These are phyloP conservation scores for Graphiopsis chlorocephala DNA, from an alignment of 2,329 filamentous ascomycete species.

Conservation along the genomic window DNA sequence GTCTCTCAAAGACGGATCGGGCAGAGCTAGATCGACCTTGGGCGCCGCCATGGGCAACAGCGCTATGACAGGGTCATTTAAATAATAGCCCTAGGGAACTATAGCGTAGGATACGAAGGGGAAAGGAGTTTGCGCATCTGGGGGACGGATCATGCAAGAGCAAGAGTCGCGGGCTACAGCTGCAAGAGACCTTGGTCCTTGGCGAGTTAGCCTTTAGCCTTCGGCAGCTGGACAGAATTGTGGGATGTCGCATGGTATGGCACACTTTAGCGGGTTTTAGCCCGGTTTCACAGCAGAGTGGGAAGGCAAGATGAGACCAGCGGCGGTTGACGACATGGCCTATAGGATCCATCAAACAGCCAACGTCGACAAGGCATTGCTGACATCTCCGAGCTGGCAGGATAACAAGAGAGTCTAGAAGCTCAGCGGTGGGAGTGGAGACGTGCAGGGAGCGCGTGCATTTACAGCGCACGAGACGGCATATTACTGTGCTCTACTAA, in stretches of 20 bases:
- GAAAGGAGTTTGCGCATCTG: conserved; percentile 7
- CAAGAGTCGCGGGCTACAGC: conserved; percentile 10
- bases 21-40: conserved; percentile 5
- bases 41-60: conserved; percentile 11
- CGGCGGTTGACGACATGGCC: not conserved
- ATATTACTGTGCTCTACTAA: not conserved
- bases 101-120: conserved; percentile 4
- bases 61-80: conserved; percentile 15
- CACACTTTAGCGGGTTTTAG: conserved; percentile 4
- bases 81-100: not conserved
- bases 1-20: conserved; percentile 1
- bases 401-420: not conserved
- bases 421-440: not conserved
- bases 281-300: conserved; percentile 9
- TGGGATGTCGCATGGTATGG: conserved; percentile 13
- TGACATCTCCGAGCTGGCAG: not conserved
- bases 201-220: conserved; percentile 14
- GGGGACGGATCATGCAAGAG: conserved; percentile 10
- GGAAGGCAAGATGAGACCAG: not conserved
- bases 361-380: not conserved
- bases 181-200: conserved; percentile 7
- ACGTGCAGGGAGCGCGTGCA: not conserved
- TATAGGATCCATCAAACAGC: not conserved
- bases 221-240: conserved; percentile 13
- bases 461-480: not conserved